phyloP scores from a whole-genome alignment of 208 protist genomes.

The Zelonia costaricensis region DNA sequence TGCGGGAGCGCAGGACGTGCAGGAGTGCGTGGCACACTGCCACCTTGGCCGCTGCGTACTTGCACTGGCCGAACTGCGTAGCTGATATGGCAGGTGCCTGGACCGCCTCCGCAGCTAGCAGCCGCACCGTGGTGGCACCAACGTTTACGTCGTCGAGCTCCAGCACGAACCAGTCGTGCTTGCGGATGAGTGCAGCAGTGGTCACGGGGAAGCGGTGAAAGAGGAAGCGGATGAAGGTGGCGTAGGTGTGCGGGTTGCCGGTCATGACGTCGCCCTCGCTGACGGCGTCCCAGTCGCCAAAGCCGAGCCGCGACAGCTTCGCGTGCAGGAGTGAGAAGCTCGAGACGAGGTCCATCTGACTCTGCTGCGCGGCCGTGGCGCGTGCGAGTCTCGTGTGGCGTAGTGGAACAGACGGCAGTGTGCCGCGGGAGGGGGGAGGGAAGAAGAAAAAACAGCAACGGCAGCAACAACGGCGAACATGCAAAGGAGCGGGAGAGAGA shows the following conservation, averaged over 20 bases:
- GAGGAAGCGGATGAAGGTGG: slow-evolving; percentile 48
- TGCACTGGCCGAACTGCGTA: slow-evolving; percentile 32
- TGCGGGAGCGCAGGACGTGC: slow-evolving; percentile 10
- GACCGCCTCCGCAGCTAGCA: slow-evolving; percentile 24
- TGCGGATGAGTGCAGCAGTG: slow-evolving; percentile 31
- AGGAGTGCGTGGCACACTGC: slow-evolving; percentile 42
- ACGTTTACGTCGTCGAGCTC: slow-evolving; percentile 35
- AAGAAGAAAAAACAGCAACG: too few species aligned
- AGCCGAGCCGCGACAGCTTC: slow-evolving; percentile 48
- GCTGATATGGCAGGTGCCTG: slow-evolving; percentile 22
- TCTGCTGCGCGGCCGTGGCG: not conserved
- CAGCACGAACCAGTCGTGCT: slow-evolving; percentile 51
- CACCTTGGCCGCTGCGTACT: slow-evolving; percentile 46
- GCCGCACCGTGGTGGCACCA: slow-evolving; percentile 23
- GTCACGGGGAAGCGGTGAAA: slow-evolving; percentile 28
- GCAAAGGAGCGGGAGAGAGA: too few species aligned
- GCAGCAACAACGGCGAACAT: too few species aligned
- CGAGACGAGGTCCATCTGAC: slow-evolving; percentile 22
- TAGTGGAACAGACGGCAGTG: too few species aligned
- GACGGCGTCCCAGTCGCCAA: slow-evolving; percentile 31
- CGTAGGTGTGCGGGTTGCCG: slow-evolving; percentile 45
- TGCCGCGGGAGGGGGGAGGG: too few species aligned
- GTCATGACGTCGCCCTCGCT: slow-evolving; percentile 43
- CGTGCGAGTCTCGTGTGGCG: too few species aligned
- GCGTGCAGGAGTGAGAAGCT: slow-evolving; percentile 44